A percentile compares a stretch with the other conserved stretches of the same genome.
phyloP scores from a whole-genome alignment of 176 grass and related monocot species.

The Urochloa ruziziensis region DNA sequence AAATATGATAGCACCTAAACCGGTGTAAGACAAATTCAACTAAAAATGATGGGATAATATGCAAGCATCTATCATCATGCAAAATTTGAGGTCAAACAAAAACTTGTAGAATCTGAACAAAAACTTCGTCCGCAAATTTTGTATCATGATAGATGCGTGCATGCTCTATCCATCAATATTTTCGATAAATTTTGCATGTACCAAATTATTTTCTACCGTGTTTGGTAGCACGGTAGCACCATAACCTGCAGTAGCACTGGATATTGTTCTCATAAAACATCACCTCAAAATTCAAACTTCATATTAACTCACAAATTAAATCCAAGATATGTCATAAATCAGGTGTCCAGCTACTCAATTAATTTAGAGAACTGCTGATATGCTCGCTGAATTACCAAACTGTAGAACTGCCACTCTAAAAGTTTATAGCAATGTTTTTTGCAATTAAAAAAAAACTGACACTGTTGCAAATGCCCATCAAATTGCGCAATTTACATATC shows the following conservation, averaged over 20 bases:
- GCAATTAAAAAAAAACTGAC: background rate
- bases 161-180: too few relatives aligned
- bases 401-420: background rate
- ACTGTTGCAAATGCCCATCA: background rate
- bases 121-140: too few relatives aligned
- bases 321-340: background rate
- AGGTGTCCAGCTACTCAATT: background rate
- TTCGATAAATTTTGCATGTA: too few relatives aligned
- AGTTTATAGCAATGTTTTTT: background rate
- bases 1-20: too few relatives aligned
- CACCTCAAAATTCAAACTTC: background rate
- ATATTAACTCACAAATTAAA: slow-evolving; percentile 12
- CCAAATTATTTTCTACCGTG: too few relatives aligned
- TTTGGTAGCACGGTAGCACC: too few relatives aligned
- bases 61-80: too few relatives aligned
- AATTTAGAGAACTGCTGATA: background rate
- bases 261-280: background rate
- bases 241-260: too few relatives aligned
- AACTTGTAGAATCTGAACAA: too few relatives aligned
- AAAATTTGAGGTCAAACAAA: too few relatives aligned
- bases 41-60: background rate
- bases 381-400: background rate
- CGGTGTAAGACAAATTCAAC: too few relatives aligned
- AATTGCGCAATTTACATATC: background rate
- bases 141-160: too few relatives aligned